phyloP scores from a whole-genome alignment of 371 early-diverging fungal genomes.

The Mortierella sp. region DNA sequence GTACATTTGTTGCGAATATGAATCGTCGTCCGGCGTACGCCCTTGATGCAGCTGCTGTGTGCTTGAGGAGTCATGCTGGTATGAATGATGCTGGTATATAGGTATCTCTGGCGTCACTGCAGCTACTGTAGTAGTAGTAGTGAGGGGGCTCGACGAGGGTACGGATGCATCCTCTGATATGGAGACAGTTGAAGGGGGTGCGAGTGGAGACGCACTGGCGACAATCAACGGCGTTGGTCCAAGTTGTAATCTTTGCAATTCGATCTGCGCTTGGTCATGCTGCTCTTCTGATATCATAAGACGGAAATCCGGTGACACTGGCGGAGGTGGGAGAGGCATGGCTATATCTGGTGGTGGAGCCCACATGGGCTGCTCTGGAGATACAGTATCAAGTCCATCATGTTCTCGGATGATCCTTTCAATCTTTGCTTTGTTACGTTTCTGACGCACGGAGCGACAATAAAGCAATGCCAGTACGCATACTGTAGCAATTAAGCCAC shows the following conservation, averaged over 20 bases:
- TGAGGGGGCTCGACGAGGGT: neutral
- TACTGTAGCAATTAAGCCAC: neutral
- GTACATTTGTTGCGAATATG: neutral
- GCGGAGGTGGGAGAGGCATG: neutral
- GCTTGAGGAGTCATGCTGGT: neutral
- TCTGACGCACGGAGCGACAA: slow-evolving; percentile 10
- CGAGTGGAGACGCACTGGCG: slow-evolving; percentile 3
- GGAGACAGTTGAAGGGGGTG: slow-evolving; percentile 3
- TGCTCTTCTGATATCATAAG: slow-evolving; percentile 16
- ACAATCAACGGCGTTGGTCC: slow-evolving; percentile 13
- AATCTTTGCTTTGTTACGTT: slow-evolving; percentile 10
- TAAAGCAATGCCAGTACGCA: neutral
- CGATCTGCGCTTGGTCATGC: slow-evolving; percentile 21
- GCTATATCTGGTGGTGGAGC: neutral
- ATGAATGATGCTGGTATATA: neutral
- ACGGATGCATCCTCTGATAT: neutral
- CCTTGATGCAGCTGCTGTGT: neutral
- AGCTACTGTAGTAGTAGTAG: neutral
- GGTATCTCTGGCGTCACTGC: neutral
- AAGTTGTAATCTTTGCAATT: slow-evolving; percentile 21
- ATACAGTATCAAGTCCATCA: neutral
- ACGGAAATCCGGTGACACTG: neutral
- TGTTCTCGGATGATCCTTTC: slow-evolving; percentile 9
- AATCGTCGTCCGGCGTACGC: neutral
- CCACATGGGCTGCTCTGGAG: neutral